These are phyloP conservation scores for Astragalus glycyphyllos DNA, from an alignment of 306 rosid species.

Conservation along the genomic window DNA sequence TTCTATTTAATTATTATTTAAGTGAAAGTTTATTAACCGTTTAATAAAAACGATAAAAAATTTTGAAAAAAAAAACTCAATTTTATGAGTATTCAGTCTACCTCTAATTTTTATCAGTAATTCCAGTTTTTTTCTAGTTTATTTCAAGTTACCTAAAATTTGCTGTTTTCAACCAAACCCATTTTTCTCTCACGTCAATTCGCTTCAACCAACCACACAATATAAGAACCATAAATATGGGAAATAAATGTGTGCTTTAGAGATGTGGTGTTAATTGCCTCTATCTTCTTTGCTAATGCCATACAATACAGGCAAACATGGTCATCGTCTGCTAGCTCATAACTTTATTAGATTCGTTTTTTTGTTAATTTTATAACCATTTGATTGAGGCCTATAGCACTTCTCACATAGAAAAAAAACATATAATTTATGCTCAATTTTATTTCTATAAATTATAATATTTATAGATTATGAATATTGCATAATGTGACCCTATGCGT, in stretches of 20 bases:
- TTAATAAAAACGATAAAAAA: too few relatives aligned
- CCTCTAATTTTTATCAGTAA: too few relatives aligned
- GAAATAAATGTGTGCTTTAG: conserved; percentile 41
- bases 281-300: conserved; percentile 21
- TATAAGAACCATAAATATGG: conserved; percentile 44
- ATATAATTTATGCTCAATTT: too few relatives aligned
- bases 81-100: too few relatives aligned
- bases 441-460: too few relatives aligned
- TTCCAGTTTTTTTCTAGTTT: too few relatives aligned
- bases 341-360: conserved; percentile 6
- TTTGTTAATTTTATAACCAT: conserved; percentile 9
- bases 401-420: too few relatives aligned
- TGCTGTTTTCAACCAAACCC: conserved; percentile 52
- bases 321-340: not conserved
- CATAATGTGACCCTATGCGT: not conserved
- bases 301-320: conserved; percentile 29
- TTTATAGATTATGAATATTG: too few relatives aligned
- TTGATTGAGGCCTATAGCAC: too few relatives aligned
- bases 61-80: too few relatives aligned
- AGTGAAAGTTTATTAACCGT: conserved; percentile 10
- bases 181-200: conserved; percentile 46
- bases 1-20: too few relatives aligned
- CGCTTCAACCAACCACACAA: conserved; percentile 51
- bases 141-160: conserved; percentile 37
- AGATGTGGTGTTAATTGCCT: conserved; percentile 34